Evolutionary conservation across 768 basidiomycete species (phyloP), one percentile per base, ranked within the genome.

Genomic region (Arthromyces matolae): DNA sequence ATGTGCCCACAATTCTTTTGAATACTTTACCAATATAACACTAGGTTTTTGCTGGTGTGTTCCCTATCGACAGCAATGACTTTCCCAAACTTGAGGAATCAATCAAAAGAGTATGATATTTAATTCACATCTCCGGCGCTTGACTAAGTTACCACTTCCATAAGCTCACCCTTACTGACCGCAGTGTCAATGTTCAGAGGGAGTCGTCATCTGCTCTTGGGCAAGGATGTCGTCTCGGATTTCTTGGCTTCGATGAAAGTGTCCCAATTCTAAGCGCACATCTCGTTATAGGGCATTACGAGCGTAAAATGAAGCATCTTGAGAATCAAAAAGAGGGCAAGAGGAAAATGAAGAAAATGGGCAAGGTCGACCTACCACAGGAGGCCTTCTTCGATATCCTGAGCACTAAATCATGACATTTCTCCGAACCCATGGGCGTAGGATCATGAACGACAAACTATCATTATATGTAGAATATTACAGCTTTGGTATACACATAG

Each of bases 71-170:
- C 49, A 87, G 82, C 42, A 87, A 75, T 46, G 93, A 97, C 61
- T 98, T 97, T 60, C 74, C 81, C 10, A 94, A 95, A 69, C 77
- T 99, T 2, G 96, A 98, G 64, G 96, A 98, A 67, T 95, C 95
- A 0, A 89, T 98, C 50, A 88, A 86, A 61, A 71, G 92, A 60
- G 94, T 93, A 62, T 27, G 80, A 56, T 20, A 25, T 7, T 47
- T 16, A 47, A 45, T 50, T 42, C 45, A 34, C 53, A 12, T 42
- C 24, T 9, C 25, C 20, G 16, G 31, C 36, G 23, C 55, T 34
- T 42, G 40, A 53, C 31, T 44, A 40, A 52, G 32, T 55, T 57
- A 33, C 53, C 31, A n/a, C 16, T 53, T 43, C 39, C 29, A 48
- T 16, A 52, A 90, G 88, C 77, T 94, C 20, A 89, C 84, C 7